Percentiles rank a stretch among this genome's conserved stretches.
Evolutionary conservation across 768 basidiomycete genomes (phyloP).

Genomic region (Sporobolomyces roseus): DNA sequence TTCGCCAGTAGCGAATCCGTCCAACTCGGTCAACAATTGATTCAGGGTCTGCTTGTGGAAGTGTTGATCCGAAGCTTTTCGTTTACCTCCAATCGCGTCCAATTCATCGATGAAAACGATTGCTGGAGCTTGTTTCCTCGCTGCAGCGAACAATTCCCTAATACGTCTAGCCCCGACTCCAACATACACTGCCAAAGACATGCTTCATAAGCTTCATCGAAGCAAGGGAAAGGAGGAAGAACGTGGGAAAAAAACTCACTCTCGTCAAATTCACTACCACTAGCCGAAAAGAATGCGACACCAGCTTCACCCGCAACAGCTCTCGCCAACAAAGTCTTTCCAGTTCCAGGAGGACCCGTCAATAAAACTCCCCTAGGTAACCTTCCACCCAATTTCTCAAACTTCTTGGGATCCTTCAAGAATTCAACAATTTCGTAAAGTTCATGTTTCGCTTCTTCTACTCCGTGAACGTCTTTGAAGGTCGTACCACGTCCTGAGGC

Average conservation of each 20-base stretch:
- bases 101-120: slow-evolving; percentile 84
- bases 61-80: slow-evolving; percentile 64
- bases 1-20: slow-evolving; percentile 84
- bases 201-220: no score
- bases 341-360: slow-evolving; percentile 75
- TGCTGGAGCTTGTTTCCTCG: slow-evolving; percentile 88
- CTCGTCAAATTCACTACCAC: slow-evolving; percentile 95
- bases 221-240: no score
- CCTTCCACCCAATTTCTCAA: slow-evolving; percentile 86
- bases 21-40: slow-evolving; percentile 93
- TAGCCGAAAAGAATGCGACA: slow-evolving; percentile 95
- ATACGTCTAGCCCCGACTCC: slow-evolving; percentile 87
- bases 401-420: slow-evolving; percentile 84
- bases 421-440: slow-evolving; percentile 92
- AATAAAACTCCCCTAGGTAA: slow-evolving; percentile 85
- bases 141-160: slow-evolving; percentile 87
- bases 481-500: slow-evolving; percentile 63
- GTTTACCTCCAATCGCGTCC: slow-evolving; percentile 54
- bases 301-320: slow-evolving; percentile 97
- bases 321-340: slow-evolving; percentile 95
- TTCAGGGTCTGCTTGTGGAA: slow-evolving; percentile 66
- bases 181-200: slow-evolving; percentile 58
- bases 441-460: slow-evolving; percentile 90
- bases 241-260: slow-evolving; percentile 56
- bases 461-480: slow-evolving; percentile 93